phyloP scores from a whole-genome alignment of 768 basidiomycete genomes.

The Termitomyces sp. region DNA sequence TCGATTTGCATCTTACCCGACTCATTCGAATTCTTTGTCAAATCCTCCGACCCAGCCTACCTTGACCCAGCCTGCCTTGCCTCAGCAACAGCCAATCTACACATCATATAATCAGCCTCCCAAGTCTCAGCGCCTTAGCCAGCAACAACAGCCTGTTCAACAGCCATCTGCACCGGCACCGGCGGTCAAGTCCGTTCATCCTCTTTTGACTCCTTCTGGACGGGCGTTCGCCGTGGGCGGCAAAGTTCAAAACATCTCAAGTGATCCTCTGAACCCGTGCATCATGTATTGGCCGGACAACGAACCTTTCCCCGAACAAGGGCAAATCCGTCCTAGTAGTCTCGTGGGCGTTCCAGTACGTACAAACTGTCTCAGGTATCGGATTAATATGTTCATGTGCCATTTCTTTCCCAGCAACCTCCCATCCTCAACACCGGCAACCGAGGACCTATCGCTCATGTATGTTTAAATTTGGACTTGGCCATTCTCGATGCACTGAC shows the following conservation, averaged over 20 bases:
- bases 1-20: slow-evolving; percentile 25
- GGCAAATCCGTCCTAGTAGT: slow-evolving; percentile 66
- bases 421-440: slow-evolving; percentile 90
- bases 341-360: slow-evolving; percentile 53
- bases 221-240: slow-evolving; percentile 74
- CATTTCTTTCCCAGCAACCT: slow-evolving; percentile 49
- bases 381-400: slow-evolving; percentile 4
- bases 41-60: not conserved
- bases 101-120: slow-evolving; percentile 14
- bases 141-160: slow-evolving; percentile 13
- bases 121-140: slow-evolving; percentile 6
- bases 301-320: slow-evolving; percentile 75
- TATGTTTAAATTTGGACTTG: slow-evolving; percentile 36
- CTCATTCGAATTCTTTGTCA: not conserved
- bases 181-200: slow-evolving; percentile 48
- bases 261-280: slow-evolving; percentile 67
- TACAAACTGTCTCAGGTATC: not conserved
- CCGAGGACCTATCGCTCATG: slow-evolving; percentile 81
- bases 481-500: not conserved
- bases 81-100: slow-evolving; percentile 7
- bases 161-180: slow-evolving; percentile 16
- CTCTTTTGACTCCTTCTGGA: slow-evolving; percentile 80
- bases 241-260: slow-evolving; percentile 75
- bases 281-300: slow-evolving; percentile 93
- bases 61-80: not conserved